Evolutionary conservation across 805 yeast species (phyloP), one percentile per base, ranked within the genome.

Genomic region (Kazachstania kunashirensis): DNA sequence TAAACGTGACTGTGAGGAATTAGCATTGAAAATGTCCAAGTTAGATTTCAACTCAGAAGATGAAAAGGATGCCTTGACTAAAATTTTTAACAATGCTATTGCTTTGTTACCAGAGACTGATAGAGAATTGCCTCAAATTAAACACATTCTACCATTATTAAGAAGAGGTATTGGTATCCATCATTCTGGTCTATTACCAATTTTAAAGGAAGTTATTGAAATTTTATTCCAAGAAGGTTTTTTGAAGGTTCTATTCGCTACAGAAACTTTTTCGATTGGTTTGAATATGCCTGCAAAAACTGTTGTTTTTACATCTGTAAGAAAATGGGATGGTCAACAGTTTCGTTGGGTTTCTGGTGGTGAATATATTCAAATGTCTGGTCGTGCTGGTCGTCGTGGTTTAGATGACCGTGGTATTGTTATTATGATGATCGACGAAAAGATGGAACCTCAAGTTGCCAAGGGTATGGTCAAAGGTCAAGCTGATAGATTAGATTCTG

Each of bases 341-440:
- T 86, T 89, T 70, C 78, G 99, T 63, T 92, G 98, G 98, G 96
- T 92, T 23, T 84, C 95, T 39, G 98, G 98, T 41, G 99, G 99
- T 67, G 99, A 92, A 65, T 92, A 92, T 63, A 92, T 92, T 55
- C 99, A 92, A 66, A 92, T 92, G 99, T 84, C 96, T 31, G 99
- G 99, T 47, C 79, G 99, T 63, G 99, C 99, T 16, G 99, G 99
- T 50, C 88, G 98, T 70, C 84, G 98, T 72, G 99, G 99, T 55
- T 73, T 92, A 50, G 99, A 92, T 71, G 98, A 92, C 59, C 81
- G 98, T 60, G 99, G 99, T 65, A 86, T 92, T 61, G 99, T 92
- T 34, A 92, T 92, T 48, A 84, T 92, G 92, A 92, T 92, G 99
- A 86, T 92, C 59, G 97, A 92, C 58, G 97, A 92, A 58, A 92